phyloP scores from a whole-genome alignment of 208 protist genomes.

The Crithidia brevicula region DNA sequence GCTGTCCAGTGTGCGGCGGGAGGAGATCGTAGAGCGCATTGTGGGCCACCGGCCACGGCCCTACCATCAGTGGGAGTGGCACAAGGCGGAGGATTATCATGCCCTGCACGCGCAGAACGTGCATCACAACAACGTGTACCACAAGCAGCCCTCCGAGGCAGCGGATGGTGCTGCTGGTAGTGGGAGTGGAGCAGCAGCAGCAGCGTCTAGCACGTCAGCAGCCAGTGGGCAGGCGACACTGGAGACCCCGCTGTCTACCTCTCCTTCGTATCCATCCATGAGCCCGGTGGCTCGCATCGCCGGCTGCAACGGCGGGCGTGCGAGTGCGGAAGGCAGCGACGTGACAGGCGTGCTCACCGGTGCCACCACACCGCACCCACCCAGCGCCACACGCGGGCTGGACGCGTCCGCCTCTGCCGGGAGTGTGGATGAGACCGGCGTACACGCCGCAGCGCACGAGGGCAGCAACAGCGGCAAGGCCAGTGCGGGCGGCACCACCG shows the following conservation, averaged over 20 bases:
- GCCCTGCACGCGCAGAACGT: constrained; percentile 33
- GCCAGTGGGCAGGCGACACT: neutral
- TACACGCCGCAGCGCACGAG: too few species aligned
- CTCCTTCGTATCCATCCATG: constrained; percentile 7
- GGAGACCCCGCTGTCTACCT: constrained; percentile 10
- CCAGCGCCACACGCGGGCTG: neutral
- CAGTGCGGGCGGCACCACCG: too few species aligned
- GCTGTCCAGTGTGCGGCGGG: constrained; percentile 21
- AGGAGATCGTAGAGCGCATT: constrained; percentile 44
- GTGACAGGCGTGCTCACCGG: neutral
- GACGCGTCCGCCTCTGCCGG: neutral
- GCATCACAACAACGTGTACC: constrained; percentile 35
- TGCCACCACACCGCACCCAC: neutral
- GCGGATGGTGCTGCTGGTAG: neutral
- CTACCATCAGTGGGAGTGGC: constrained; percentile 46
- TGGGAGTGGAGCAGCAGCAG: neutral
- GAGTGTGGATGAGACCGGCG: neutral
- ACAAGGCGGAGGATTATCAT: constrained; percentile 37
- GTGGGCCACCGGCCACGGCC: constrained; percentile 34
- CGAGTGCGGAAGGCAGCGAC: neutral
- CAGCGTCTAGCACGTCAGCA: neutral
- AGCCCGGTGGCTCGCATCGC: neutral
- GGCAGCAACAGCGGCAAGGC: neutral
- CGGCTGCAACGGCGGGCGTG: neutral
- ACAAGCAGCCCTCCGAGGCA: neutral